phyloP scores from a whole-genome alignment of 2,329 filamentous ascomycete species.

The Fusarium dlaminii region DNA sequence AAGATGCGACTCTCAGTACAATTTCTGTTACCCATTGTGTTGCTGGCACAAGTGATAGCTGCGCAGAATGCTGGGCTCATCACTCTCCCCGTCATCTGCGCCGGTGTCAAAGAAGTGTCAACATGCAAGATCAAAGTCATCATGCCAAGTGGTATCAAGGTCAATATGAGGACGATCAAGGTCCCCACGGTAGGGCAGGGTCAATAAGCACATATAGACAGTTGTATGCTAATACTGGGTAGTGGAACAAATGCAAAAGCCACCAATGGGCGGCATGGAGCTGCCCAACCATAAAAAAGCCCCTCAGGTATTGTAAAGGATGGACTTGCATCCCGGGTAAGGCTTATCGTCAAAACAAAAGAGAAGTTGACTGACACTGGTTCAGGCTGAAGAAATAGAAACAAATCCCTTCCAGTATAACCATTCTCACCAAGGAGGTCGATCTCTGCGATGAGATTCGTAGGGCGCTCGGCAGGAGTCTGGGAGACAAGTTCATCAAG shows the following conservation, averaged over 20 bases:
- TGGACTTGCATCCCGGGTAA: background rate
- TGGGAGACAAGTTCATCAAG: background rate
- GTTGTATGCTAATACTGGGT: background rate
- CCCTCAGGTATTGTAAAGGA: background rate
- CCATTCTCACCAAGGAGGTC: background rate
- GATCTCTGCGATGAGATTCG: background rate
- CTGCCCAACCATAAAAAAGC: background rate
- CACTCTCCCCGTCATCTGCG: background rate
- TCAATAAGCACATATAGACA: fast-evolving
- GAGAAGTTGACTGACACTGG: fast-evolving
- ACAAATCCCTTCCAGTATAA: background rate
- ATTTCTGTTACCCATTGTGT: background rate
- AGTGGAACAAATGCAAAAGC: background rate
- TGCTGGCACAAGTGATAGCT: background rate
- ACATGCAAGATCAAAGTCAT: background rate
- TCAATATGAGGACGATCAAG: background rate
- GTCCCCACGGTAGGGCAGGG: background rate
- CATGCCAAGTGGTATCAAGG: background rate
- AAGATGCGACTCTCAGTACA: background rate
- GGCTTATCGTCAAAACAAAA: fast-evolving
- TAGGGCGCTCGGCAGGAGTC: background rate
- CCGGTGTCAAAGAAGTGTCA: background rate
- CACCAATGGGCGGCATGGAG: background rate
- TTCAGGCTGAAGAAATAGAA: background rate
- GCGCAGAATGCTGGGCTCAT: background rate